phyloP scores from a whole-genome alignment of 2,329 filamentous ascomycete genomes.

The Ceratocystis huliohia region DNA sequence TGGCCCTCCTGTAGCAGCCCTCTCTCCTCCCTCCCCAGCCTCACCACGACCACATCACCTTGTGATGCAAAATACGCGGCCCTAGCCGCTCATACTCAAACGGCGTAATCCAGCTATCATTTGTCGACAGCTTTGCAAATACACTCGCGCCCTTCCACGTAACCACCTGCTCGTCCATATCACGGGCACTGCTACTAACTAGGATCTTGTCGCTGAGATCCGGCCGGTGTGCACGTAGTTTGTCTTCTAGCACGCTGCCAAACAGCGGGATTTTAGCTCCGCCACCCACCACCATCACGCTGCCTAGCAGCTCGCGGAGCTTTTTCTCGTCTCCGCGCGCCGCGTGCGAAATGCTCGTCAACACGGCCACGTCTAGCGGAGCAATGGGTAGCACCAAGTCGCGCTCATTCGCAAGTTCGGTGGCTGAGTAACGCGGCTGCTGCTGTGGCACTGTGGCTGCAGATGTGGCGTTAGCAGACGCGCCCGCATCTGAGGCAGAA shows the following conservation, averaged over 20 bases:
- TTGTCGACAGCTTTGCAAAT: slow-evolving; percentile 81
- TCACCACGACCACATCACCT: slow-evolving; percentile 53
- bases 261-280: slow-evolving; percentile 72
- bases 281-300: slow-evolving; percentile 83
- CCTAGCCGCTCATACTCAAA: slow-evolving; percentile 82
- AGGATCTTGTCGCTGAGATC: slow-evolving; percentile 49
- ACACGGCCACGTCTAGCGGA: slow-evolving; percentile 76
- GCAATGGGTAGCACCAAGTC: slow-evolving; percentile 72
- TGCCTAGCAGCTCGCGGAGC: slow-evolving; percentile 74
- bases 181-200: slow-evolving; percentile 62
- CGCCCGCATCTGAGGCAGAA: slow-evolving; percentile 22
- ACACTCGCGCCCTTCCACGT: slow-evolving; percentile 97
- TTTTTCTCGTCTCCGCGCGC: slow-evolving; percentile 85
- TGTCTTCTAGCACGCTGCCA: slow-evolving; percentile 69
- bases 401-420: slow-evolving; percentile 51
- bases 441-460: slow-evolving; percentile 21
- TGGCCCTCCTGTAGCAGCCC: neutral
- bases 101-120: slow-evolving; percentile 87
- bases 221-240: slow-evolving; percentile 53
- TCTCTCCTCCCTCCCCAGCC: neutral
- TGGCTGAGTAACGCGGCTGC: slow-evolving; percentile 33
- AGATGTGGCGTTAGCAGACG: slow-evolving; percentile 29
- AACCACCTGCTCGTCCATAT: slow-evolving; percentile 95
- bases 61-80: slow-evolving; percentile 69
- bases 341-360: slow-evolving; percentile 78